Evolutionary conservation across 805 yeast genomes (phyloP).

Genomic region (Kodamaea hsintzibuensis): DNA sequence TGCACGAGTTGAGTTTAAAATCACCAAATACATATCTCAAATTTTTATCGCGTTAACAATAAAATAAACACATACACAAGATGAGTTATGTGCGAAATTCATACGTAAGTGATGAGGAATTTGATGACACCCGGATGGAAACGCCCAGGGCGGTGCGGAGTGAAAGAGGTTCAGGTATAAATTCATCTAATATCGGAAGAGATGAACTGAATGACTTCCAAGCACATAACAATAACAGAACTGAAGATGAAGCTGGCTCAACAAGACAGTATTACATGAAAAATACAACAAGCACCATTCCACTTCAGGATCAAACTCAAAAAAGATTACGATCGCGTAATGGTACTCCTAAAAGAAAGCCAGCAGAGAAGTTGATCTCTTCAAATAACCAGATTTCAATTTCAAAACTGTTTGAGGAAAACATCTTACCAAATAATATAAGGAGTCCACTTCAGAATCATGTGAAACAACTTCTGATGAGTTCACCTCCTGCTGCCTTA

Average conservation of each 20-base stretch:
- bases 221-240: background rate
- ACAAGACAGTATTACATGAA: background rate
- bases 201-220: conserved; percentile 4
- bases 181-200: background rate
- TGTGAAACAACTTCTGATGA: background rate
- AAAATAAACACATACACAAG: background rate
- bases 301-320: conserved; percentile 13
- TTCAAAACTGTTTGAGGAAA: background rate
- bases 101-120: conserved; percentile 24
- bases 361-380: conserved; percentile 7
- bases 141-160: conserved; percentile 21
- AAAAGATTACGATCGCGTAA: conserved; percentile 13
- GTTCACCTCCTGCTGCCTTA: conserved; percentile 25
- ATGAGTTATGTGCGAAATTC: conserved; percentile 7
- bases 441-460: background rate
- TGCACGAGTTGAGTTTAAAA: background rate
- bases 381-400: conserved; percentile 1
- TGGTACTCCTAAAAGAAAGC: conserved; percentile 22
- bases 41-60: background rate
- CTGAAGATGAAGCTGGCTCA: background rate
- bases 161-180: conserved; percentile 5
- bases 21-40: background rate
- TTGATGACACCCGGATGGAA: conserved; percentile 31
- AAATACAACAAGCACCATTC: conserved; percentile 14
- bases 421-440: background rate